Evolutionary conservation across 306 rosid species (phyloP).

Genomic region (Lagenaria siceraria): DNA sequence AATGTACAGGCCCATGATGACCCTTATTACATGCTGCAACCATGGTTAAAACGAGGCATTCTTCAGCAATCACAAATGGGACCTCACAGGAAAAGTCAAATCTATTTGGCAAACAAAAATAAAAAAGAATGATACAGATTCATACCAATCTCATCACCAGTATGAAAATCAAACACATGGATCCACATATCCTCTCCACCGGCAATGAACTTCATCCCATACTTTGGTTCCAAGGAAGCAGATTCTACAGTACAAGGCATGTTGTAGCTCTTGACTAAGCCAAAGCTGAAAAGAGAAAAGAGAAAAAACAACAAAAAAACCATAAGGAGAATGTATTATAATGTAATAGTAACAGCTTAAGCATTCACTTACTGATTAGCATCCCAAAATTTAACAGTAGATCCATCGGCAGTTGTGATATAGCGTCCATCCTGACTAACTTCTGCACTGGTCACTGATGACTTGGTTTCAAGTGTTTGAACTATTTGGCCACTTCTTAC

Average conservation of each 20-base stretch:
- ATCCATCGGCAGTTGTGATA: conserved; percentile 94
- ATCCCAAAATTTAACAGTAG: conserved; percentile 96
- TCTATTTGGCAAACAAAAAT: neutral
- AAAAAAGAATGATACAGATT: neutral
- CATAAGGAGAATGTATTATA: neutral
- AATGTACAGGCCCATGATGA: conserved; percentile 98
- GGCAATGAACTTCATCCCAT: conserved; percentile 83
- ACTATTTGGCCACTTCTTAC: conserved; percentile 83
- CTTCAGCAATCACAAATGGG: neutral
- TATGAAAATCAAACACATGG: conserved; percentile 79
- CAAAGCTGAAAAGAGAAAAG: conserved; percentile 36
- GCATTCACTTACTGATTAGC: conserved; percentile 67
- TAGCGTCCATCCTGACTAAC: conserved; percentile 98
- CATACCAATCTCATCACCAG: conserved; percentile 86
- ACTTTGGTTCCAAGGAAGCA: conserved; percentile 88
- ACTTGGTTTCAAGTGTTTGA: conserved; percentile 82
- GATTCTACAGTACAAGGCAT: conserved; percentile 95
- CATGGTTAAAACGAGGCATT: conserved; percentile 4
- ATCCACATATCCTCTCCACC: conserved; percentile 99
- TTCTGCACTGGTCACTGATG: conserved; percentile 93
- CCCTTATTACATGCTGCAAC: conserved; percentile 95
- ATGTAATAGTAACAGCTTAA: neutral
- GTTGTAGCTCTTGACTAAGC: conserved; percentile 84
- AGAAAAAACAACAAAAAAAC: neutral
- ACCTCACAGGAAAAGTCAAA: neutral